Conservation (phyloP, 768 basidiomycete species). For the Kwoniella botswanensis region DNA sequence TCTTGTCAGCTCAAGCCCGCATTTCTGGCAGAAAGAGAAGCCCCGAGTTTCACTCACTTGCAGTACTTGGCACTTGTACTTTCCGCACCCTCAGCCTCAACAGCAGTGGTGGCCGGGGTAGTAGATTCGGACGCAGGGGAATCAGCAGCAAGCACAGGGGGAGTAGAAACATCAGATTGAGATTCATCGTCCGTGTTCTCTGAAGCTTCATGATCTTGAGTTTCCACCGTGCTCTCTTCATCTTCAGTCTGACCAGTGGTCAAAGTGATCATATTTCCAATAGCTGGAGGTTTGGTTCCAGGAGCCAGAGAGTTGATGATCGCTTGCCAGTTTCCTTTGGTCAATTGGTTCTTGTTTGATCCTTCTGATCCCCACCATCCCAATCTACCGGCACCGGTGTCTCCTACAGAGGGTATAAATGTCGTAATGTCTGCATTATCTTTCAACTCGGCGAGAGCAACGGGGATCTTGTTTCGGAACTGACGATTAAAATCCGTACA, state of each 20-base stretch:
- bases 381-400: slow-evolving; percentile 24
- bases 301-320: slow-evolving; percentile 15
- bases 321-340: slow-evolving; percentile 17
- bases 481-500: not conserved
- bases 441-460: slow-evolving; percentile 20
- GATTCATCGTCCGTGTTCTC: not conserved
- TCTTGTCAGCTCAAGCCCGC: not conserved
- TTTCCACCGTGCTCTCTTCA: not conserved
- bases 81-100: not conserved
- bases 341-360: slow-evolving; percentile 20
- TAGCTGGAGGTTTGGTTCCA: not conserved
- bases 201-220: not conserved
- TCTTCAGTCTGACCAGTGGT: not conserved
- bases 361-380: slow-evolving; percentile 32
- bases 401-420: slow-evolving; percentile 29
- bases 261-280: slow-evolving; percentile 3
- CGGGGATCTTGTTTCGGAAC: slow-evolving; percentile 31
- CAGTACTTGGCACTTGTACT: slow-evolving; percentile 5
- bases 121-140: not conserved
- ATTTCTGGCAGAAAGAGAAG: not conserved
- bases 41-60: slow-evolving; percentile 13
- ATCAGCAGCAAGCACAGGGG: not conserved
- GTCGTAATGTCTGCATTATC: slow-evolving; percentile 5
- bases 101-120: not conserved
- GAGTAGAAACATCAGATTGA: not conserved